Evolutionary conservation across 768 basidiomycete species (phyloP).

Genomic region (Termitomyces sp.): DNA sequence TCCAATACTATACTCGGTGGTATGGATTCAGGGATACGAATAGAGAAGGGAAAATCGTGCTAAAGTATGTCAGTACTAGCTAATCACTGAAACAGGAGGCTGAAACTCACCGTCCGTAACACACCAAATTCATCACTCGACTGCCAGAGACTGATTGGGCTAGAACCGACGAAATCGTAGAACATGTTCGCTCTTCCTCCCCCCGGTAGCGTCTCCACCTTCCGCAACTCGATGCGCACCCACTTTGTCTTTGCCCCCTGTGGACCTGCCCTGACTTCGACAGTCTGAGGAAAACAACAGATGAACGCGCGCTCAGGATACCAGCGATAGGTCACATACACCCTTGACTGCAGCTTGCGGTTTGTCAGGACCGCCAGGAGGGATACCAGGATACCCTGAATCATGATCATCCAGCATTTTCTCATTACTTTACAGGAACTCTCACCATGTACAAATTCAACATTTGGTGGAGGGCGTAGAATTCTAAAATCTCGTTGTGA

Average conservation of each 20-base stretch:
- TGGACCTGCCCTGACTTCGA: conserved; percentile 76
- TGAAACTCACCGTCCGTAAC: conserved; percentile 56
- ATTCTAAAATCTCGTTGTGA: conserved; percentile 40
- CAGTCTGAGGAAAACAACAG: conserved; percentile 47
- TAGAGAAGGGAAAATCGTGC: conserved; percentile 87
- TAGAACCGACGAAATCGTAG: conserved; percentile 76
- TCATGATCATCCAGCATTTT: conserved; percentile 9
- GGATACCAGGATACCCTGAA: conserved; percentile 81
- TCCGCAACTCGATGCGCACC: conserved; percentile 87
- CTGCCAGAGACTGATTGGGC: conserved; percentile 81
- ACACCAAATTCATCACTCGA: conserved; percentile 69
- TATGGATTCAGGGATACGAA: conserved; percentile 89
- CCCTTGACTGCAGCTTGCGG: conserved; percentile 84
- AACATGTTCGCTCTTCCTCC: conserved; percentile 66
- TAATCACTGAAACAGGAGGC: conserved; percentile 2
- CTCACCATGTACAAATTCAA: conserved; percentile 81
- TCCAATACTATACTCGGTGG: conserved; percentile 83
- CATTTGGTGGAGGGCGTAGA: conserved; percentile 82
- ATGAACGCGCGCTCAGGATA: conserved; percentile 7
- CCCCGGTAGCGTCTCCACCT: conserved; percentile 79
- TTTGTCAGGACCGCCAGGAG: conserved; percentile 67
- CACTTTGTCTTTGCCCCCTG: conserved; percentile 86
- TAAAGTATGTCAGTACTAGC: conserved; percentile 21
- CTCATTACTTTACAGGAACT: not conserved
- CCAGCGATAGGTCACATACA: conserved; percentile 40